Conservation (phyloP, 257 asterid genomes). For the Lycium barbarum region DNA sequence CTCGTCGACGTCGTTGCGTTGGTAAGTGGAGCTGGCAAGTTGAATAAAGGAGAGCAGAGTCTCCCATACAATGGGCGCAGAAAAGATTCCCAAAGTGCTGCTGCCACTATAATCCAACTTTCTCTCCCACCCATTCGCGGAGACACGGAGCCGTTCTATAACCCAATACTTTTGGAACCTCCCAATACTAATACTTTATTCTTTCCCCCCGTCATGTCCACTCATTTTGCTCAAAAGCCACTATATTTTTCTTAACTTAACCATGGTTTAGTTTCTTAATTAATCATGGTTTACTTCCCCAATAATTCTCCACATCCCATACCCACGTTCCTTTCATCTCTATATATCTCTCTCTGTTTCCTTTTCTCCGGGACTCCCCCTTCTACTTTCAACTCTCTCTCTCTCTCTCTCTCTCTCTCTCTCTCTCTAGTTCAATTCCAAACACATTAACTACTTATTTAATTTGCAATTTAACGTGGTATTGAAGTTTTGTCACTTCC, state of each 20-base stretch:
- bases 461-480: neutral
- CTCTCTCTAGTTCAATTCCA: neutral
- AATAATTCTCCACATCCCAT: conserved; percentile 38
- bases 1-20: neutral
- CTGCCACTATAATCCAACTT: conserved; percentile 35
- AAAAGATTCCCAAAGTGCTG: conserved; percentile 29
- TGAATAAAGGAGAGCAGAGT: conserved; percentile 18
- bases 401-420: neutral
- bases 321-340: conserved; percentile 30
- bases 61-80: conserved; percentile 40
- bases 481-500: neutral
- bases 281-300: conserved; percentile 34
- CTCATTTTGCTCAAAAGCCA: conserved; percentile 30
- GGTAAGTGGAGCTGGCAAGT: neutral
- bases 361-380: neutral
- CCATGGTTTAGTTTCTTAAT: conserved; percentile 13
- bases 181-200: conserved; percentile 1
- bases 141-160: conserved; percentile 71
- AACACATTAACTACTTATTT: neutral
- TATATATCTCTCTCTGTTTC: conserved; percentile 39
- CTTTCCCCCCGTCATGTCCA: conserved; percentile 20
- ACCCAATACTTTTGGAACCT: conserved; percentile 69
- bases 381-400: neutral
- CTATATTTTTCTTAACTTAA: neutral
- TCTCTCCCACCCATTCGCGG: conserved; percentile 55